Evolutionary conservation across 208 protist species (phyloP).

Genomic region (Trypanosoma scelopori): DNA sequence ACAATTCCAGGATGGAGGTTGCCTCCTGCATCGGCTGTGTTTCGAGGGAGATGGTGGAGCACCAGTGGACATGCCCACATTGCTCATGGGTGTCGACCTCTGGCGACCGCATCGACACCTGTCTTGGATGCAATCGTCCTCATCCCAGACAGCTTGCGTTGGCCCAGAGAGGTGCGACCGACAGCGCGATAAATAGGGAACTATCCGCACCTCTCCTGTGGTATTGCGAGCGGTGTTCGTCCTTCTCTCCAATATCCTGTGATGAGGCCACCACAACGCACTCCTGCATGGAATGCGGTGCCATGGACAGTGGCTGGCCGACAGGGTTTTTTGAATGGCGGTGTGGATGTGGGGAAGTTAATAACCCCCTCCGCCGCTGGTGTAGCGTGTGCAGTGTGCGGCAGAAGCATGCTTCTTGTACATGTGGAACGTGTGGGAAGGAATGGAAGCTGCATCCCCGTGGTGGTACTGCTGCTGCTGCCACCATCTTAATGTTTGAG

Average conservation of each 20-base stretch:
- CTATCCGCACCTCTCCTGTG: constrained; percentile 9
- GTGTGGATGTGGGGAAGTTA: constrained; percentile 65
- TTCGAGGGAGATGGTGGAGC: constrained; percentile 31
- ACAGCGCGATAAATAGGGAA: not conserved
- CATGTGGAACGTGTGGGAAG: constrained; percentile 21
- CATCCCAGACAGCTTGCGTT: constrained; percentile 32
- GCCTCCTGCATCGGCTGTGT: constrained; percentile 48
- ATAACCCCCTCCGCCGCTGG: constrained; percentile 41
- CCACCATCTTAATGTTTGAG: constrained; percentile 1
- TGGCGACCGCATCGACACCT: constrained; percentile 38
- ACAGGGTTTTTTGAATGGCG: constrained; percentile 49
- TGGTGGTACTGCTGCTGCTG: constrained; percentile 1
- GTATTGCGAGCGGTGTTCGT: constrained; percentile 26
- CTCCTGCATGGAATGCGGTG: constrained; percentile 16
- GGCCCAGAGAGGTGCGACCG: not conserved
- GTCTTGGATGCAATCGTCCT: constrained; percentile 49
- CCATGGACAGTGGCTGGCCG: constrained; percentile 25
- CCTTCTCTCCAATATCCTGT: constrained; percentile 7
- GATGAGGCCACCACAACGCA: not conserved
- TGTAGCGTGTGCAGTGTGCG: constrained; percentile 53
- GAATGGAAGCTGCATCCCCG: constrained; percentile 14
- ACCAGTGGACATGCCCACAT: constrained; percentile 51
- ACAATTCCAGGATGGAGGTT: not conserved
- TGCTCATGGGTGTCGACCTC: constrained; percentile 40
- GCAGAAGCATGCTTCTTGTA: constrained; percentile 14